Conservation (phyloP, 495 filamentous ascomycete genomes). For the Friedmanniomyces simplex region DNA sequence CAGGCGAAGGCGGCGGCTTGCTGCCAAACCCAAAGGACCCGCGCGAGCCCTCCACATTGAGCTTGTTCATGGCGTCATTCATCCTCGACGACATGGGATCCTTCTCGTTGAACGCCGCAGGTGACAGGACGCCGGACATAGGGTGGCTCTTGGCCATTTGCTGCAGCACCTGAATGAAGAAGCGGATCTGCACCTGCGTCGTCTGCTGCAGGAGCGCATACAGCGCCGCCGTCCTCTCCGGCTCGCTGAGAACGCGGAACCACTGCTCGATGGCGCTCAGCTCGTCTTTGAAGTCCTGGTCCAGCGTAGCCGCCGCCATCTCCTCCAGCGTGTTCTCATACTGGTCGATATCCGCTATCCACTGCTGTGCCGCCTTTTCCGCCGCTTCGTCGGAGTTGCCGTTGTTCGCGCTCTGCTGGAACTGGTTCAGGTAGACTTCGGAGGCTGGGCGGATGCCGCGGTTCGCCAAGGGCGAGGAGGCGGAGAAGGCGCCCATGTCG, state of each 20-base stretch:
- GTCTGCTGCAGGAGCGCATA: constrained; percentile 96
- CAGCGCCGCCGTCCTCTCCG: constrained; percentile 86
- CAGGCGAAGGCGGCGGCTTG: constrained; percentile 60
- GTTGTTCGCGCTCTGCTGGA: constrained; percentile 49
- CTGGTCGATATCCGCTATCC: constrained; percentile 97
- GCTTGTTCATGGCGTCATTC: constrained; percentile 95
- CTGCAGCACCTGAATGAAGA: constrained; percentile 97
- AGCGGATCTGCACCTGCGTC: constrained; percentile 96
- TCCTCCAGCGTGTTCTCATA: constrained; percentile 96
- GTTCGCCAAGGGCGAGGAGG: constrained; percentile 54
- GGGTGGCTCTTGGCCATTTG: constrained; percentile 98
- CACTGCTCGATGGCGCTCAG: constrained; percentile 98
- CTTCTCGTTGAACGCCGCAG: constrained; percentile 90
- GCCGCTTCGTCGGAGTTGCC: constrained; percentile 69
- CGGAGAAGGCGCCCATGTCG: constrained; percentile 83
- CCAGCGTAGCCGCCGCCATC: constrained; percentile 94
- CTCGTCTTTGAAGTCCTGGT: constrained; percentile 99
- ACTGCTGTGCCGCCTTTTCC: constrained; percentile 92
- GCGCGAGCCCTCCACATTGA: constrained; percentile 73
- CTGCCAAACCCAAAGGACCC: constrained; percentile 62
- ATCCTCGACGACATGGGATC: constrained; percentile 96
- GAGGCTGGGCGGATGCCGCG: constrained; percentile 86
- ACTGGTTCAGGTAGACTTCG: constrained; percentile 78
- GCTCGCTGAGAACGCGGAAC: constrained; percentile 95
- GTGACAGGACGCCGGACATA: constrained; percentile 91